These are phyloP conservation scores for Boletus rubescentipes DNA, from an alignment of 768 basidiomycete genomes.

Conservation along the genomic window DNA sequence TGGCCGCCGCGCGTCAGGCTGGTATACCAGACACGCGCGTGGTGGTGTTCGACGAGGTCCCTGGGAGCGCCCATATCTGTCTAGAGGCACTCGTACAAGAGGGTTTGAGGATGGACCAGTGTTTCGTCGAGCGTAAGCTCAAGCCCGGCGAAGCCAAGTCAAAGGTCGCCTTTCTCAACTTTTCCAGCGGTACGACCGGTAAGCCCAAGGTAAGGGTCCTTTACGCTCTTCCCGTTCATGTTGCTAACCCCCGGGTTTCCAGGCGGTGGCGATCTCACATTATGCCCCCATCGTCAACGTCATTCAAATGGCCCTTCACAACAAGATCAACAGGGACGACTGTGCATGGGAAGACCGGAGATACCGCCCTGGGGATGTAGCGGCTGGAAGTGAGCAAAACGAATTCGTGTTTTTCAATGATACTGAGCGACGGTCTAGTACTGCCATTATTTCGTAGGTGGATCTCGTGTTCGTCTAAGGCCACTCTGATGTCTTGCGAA, in stretches of 20 bases:
- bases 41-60: slow-evolving; percentile 23
- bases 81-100: slow-evolving; percentile 52
- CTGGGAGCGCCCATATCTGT: slow-evolving; percentile 22
- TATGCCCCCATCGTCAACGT: slow-evolving; percentile 63
- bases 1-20: slow-evolving; percentile 29
- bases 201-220: slow-evolving; percentile 29
- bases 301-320: slow-evolving; percentile 56
- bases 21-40: slow-evolving; percentile 33
- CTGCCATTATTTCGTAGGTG: slow-evolving; percentile 61
- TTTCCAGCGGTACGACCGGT: slow-evolving; percentile 79
- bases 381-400: slow-evolving; percentile 49
- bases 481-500: slow-evolving; percentile 13
- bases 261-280: slow-evolving; percentile 71
- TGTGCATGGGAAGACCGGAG: slow-evolving; percentile 39
- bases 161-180: slow-evolving; percentile 64
- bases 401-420: background rate
- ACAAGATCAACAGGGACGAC: slow-evolving; percentile 41
- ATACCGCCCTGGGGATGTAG: slow-evolving; percentile 55
- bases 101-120: slow-evolving; percentile 32
- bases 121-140: slow-evolving; percentile 48
- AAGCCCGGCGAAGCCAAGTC: slow-evolving; percentile 57
- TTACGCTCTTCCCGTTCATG: background rate
- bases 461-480: slow-evolving; percentile 3
- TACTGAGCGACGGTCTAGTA: slow-evolving; percentile 34
- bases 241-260: background rate